Evolutionary conservation across 176 grass and related monocot species (phyloP).

Genomic region (Leersia perrieri): DNA sequence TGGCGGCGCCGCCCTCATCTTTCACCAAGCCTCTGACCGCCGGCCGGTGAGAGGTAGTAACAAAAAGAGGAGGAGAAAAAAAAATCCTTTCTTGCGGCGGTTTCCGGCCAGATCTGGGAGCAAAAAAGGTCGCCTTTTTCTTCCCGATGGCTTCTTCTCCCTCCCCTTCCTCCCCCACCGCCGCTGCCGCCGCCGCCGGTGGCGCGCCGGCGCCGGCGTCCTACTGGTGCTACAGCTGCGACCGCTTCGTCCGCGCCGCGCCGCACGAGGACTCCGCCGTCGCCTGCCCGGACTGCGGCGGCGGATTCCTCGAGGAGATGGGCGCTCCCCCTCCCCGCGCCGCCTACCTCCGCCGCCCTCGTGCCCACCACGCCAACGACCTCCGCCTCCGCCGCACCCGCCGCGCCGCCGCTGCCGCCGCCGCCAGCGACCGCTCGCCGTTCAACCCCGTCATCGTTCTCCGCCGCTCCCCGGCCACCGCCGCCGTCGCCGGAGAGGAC

Average conservation of each 20-base stretch:
- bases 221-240: conserved; percentile 99
- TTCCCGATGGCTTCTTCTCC: conserved; percentile 28
- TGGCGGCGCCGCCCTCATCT: not conserved
- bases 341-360: conserved; percentile 35
- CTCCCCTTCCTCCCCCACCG: not conserved
- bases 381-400: conserved; percentile 47
- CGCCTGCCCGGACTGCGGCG: conserved; percentile 73
- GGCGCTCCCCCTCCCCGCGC: conserved; percentile 15
- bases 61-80: not conserved
- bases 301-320: conserved; percentile 97
- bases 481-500: not conserved
- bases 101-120: conserved; percentile 10
- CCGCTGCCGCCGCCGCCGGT: not conserved
- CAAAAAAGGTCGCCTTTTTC: not conserved
- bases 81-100: not conserved
- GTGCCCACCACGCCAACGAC: conserved; percentile 42
- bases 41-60: not conserved
- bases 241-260: conserved; percentile 67
- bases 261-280: conserved; percentile 26
- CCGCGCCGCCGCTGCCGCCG: not conserved
- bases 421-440: conserved; percentile 43
- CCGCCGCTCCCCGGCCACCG: conserved; percentile 36
- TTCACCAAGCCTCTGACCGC: not conserved
- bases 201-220: conserved; percentile 3
- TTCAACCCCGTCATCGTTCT: conserved; percentile 97